Percentiles rank a stretch among this genome's conserved stretches.
These are phyloP conservation scores for Silene latifolia DNA, from an alignment of 148 eudicot genomes.

Conservation along the genomic window DNA sequence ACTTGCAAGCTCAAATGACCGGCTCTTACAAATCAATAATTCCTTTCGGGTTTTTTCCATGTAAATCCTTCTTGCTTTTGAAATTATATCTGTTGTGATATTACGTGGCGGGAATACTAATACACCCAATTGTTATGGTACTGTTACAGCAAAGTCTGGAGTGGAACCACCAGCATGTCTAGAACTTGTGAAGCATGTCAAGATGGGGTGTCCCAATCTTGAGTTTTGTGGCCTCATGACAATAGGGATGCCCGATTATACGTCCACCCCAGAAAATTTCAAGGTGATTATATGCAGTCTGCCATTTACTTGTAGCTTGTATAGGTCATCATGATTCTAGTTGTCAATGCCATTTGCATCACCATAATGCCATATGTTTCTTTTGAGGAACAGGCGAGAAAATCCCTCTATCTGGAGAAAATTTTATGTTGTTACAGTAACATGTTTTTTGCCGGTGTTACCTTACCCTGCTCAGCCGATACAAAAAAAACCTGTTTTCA, in stretches of 20 bases:
- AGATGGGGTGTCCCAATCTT: conserved; percentile 65
- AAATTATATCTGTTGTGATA: neutral
- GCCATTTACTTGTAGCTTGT: neutral
- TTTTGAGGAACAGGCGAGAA: too few species aligned
- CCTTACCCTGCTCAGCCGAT: too few species aligned
- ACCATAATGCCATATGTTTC: neutral
- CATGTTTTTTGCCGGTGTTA: too few species aligned
- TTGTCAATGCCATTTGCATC: conserved; percentile 5
- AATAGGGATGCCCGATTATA: conserved; percentile 91
- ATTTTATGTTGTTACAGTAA: too few species aligned
- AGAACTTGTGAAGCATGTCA: conserved; percentile 79
- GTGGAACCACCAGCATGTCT: conserved; percentile 74
- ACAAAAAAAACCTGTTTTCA: too few species aligned
- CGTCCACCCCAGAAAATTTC: conserved; percentile 91
- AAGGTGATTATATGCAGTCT: conserved; percentile 42
- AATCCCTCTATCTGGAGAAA: too few species aligned
- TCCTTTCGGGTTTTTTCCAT: too few species aligned
- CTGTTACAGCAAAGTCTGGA: conserved; percentile 85
- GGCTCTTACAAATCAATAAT: neutral
- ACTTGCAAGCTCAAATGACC: neutral
- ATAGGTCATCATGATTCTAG: neutral
- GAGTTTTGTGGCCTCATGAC: conserved; percentile 89
- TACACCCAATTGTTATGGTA: conserved; percentile 5
- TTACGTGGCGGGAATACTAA: conserved; percentile 17
- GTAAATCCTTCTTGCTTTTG: neutral